Evolutionary conservation across 768 basidiomycete genomes (phyloP), one percentile per base, ranked within the genome.

Genomic region (Suillus subaureus): DNA sequence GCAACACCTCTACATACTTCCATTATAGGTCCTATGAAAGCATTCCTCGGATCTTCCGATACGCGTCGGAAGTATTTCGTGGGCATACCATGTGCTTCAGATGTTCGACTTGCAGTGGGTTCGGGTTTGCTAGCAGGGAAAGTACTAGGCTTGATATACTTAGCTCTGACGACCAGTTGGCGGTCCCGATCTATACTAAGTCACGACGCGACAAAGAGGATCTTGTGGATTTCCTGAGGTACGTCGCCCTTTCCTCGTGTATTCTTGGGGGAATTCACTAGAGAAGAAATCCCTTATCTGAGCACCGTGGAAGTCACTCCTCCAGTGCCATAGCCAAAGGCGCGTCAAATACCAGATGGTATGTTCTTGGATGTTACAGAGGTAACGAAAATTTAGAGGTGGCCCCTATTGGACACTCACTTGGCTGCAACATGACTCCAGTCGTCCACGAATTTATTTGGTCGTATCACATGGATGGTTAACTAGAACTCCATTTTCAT

Each of bases 21-120:
- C 57, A 58, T 58, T 26, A 58, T 58, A 26, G 37, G 58, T 40
- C 58, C 26, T 40, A 40, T 40, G 4, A 3, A 26, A 40, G 37
- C 8, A 18, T 28, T 60, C 26, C 39, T 28, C 39, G 16, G 57
- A 60, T 60, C 57, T 60, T 60, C 26, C 28, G 26, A 60, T 42
- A 21, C 26, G 26, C 40, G 28, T 31, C 58, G 58, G 58, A 28
- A 42, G 58, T 28, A 60, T 60, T 28, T 21, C 58, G 26, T 60
- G 39, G 18, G 18, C 18, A 21, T 21, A 60, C 40, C 58, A 42
- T 60, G 58, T 60, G 58, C 58, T 42, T 60, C 39, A 21, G 16
- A 31, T 40, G 40, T 42, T 58, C 6, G 18, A 21, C 40, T 60
- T 60, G 40, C 28, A 28, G 40, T 42, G 1, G 21, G 8, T 39